Base-by-base conservation (phyloP, 495 filamentous ascomycete species). In the Penicillium lividum region DNA sequence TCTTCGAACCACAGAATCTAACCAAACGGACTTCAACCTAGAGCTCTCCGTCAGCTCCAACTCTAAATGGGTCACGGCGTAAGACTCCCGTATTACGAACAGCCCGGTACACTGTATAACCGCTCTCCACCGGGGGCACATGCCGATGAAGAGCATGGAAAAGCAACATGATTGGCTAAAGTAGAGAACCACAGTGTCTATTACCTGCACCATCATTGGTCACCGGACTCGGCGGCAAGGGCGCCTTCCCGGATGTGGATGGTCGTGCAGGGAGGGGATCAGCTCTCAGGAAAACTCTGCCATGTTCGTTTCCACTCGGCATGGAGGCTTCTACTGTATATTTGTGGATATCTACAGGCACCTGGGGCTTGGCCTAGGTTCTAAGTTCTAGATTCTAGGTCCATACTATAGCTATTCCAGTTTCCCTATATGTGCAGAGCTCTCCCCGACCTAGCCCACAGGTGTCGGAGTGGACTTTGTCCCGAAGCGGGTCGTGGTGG, bases 91-190 rank as follows among this genome's bases (percentile, higher is more conserved):
- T 48, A 56, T 56, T 57, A 57, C 55, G 6, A 10, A 28, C 22
- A 46, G 28, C 43, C 36, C 51, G 53, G 58, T 57, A 60, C 61
- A 50, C 31, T 51, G 53, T 62, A 65, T 58, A 64, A 59, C 55
- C 56, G 57, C 57, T 28, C 59, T 54, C 59, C 59, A 51, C 55
- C 53, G 58, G 58, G 46, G 54, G 56, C 65, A 67, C 65, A 64
- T 64, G 63, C 63, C 63, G 59, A 63, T 61, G 57, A 61, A 63
- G 38, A 64, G 53, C 63, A 64, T 56, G 53, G 51, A 50, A 69
- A 69, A 69, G 67, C 57, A 69, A 54, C 51, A 30, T 69, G 60
- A 67, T 68, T 67, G 66, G 64, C 18, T 5, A 13, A 40, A 33
- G 58, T 59, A 59, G 63, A 59, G 38, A 33, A 42, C 40, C n/a